Conservation (phyloP, 768 basidiomycete species). For the Russula compacta region DNA sequence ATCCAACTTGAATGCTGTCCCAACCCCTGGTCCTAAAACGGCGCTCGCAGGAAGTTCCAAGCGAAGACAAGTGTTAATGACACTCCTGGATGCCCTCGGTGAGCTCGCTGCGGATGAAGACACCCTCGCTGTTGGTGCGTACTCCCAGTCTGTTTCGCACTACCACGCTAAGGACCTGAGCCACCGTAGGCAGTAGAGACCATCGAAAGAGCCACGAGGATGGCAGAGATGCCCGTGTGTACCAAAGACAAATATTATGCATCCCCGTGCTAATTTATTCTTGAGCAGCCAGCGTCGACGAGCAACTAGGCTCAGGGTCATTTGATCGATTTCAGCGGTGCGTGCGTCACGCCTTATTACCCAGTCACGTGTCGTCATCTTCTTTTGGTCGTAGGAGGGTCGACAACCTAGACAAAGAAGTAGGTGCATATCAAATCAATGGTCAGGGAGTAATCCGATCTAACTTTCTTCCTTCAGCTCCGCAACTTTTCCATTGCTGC, state of each 20-base stretch:
- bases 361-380: not conserved
- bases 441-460: not conserved
- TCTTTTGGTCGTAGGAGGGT: constrained; percentile 35
- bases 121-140: constrained; percentile 28
- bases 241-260: not conserved
- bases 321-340: constrained; percentile 59
- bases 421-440: constrained; percentile 24
- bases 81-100: constrained; percentile 37
- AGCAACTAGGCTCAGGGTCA: constrained; percentile 53
- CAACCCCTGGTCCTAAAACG: not conserved
- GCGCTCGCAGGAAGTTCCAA: not conserved
- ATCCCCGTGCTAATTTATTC: not conserved
- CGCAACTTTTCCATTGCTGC: constrained; percentile 71
- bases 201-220: constrained; percentile 49
- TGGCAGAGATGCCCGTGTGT: constrained; percentile 59
- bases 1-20: constrained; percentile 1
- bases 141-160: not conserved
- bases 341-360: constrained; percentile 27
- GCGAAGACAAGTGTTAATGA: constrained; percentile 40
- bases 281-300: constrained; percentile 49
- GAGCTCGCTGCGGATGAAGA: constrained; percentile 36
- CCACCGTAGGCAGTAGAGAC: constrained; percentile 12
- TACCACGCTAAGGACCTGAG: not conserved
- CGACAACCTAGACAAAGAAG: constrained; percentile 58
- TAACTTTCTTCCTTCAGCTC: constrained; percentile 36